phyloP scores from a whole-genome alignment of 495 filamentous ascomycete genomes.

The Aspergillus bertholletiae region DNA sequence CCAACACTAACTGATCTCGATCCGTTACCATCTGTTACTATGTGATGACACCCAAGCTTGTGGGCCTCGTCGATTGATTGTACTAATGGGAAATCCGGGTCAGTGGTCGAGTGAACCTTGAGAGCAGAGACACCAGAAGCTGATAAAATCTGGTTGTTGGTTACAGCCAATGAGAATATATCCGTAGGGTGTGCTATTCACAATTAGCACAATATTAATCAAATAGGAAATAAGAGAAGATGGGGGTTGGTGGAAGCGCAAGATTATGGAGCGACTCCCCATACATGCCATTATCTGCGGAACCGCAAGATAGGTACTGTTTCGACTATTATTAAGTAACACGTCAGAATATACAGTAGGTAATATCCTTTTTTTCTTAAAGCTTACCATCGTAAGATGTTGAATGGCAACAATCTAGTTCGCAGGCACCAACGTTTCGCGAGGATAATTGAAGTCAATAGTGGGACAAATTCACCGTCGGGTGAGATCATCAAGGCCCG shows the following conservation, averaged over 20 bases:
- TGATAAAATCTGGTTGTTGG: conserved; percentile 69
- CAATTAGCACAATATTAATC: conserved; percentile 2
- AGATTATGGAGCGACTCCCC: background rate
- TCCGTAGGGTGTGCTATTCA: conserved; percentile 74
- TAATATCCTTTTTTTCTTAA: background rate
- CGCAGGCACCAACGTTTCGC: background rate
- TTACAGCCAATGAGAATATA: conserved; percentile 87
- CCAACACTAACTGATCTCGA: conserved; percentile 73
- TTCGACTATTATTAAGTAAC: conserved; percentile 66
- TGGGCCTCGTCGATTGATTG: conserved; percentile 77
- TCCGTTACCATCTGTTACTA: conserved; percentile 66
- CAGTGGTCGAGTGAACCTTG: conserved; percentile 67
- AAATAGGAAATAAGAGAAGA: background rate
- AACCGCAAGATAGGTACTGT: conserved; percentile 92
- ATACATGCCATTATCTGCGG: conserved; percentile 74
- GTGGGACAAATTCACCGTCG: conserved; percentile 1
- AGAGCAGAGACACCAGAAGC: conserved; percentile 78
- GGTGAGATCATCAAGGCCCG: conserved; percentile 17
- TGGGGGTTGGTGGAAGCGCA: background rate
- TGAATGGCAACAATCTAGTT: background rate
- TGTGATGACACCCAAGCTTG: conserved; percentile 83
- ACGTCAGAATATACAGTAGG: conserved; percentile 6
- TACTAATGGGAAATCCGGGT: conserved; percentile 65
- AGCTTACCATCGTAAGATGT: background rate
- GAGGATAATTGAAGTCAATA: background rate